Conservation (phyloP, 2,329 filamentous ascomycete genomes). For the Coniosporium tulheliwenetii region DNA sequence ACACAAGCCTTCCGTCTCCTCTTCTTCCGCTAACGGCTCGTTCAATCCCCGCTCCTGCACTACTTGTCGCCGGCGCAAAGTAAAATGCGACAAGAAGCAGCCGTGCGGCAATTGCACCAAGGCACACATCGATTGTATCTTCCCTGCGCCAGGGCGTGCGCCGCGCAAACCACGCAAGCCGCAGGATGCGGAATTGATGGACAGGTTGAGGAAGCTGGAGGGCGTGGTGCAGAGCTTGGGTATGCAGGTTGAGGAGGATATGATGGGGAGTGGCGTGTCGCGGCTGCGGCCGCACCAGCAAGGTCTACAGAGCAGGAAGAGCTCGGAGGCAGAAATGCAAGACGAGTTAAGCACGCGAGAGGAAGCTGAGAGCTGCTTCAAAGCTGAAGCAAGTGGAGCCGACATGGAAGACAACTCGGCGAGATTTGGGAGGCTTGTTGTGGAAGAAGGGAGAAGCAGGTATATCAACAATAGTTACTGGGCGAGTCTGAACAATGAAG, state of each 20-base stretch:
- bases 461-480: conserved; percentile 68
- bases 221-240: conserved; percentile 53
- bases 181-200: conserved; percentile 55
- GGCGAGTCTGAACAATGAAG: conserved; percentile 62
- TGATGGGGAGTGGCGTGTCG: neutral
- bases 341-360: neutral
- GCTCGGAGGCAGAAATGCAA: conserved; percentile 2
- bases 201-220: conserved; percentile 56
- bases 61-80: conserved; percentile 44
- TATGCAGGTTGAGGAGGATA: conserved; percentile 21
- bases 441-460: conserved; percentile 53
- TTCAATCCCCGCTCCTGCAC: conserved; percentile 30
- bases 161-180: conserved; percentile 53
- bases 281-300: neutral
- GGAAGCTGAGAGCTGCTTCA: neutral
- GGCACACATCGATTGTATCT: conserved; percentile 55
- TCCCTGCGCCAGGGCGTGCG: conserved; percentile 58
- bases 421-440: conserved; percentile 51
- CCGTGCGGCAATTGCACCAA: conserved; percentile 62
- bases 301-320: conserved; percentile 2
- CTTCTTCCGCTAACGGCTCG: too few species aligned
- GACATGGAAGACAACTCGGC: neutral
- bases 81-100: conserved; percentile 65
- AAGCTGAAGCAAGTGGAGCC: neutral
- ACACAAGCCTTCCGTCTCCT: too few species aligned